phyloP scores from a whole-genome alignment of 495 filamentous ascomycete genomes.

The Xylaria grammica region DNA sequence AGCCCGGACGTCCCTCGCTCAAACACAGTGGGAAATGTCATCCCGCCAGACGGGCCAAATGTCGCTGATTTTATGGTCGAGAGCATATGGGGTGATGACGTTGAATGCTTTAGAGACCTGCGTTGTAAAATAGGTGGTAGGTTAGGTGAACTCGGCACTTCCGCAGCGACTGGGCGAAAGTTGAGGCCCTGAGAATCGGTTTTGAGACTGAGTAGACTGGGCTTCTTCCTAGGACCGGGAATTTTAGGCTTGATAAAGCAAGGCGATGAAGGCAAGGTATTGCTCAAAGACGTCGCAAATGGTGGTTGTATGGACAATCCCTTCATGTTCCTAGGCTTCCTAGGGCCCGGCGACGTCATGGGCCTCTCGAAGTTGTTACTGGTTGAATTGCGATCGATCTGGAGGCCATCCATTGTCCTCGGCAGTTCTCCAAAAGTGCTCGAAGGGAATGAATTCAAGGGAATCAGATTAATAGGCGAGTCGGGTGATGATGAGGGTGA shows the following conservation, averaged over 20 bases:
- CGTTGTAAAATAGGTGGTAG: slow-evolving; percentile 58
- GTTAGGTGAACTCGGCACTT: slow-evolving; percentile 50
- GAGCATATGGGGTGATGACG: slow-evolving; percentile 61
- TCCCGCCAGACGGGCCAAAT: slow-evolving; percentile 58
- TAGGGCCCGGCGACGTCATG: slow-evolving; percentile 72
- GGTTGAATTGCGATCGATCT: slow-evolving; percentile 35
- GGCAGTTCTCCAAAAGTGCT: slow-evolving; percentile 49
- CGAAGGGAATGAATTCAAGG: slow-evolving; percentile 61
- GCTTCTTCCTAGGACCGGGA: slow-evolving; percentile 71
- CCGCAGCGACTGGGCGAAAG: slow-evolving; percentile 41
- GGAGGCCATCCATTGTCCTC: slow-evolving; percentile 50
- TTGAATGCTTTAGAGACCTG: slow-evolving; percentile 60
- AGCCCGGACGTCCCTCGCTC: slow-evolving; percentile 55
- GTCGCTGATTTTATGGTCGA: slow-evolving; percentile 56
- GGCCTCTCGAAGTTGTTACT: slow-evolving; percentile 48
- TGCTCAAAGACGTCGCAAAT: slow-evolving; percentile 48
- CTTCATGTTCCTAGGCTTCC: slow-evolving; percentile 87
- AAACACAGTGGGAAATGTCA: slow-evolving; percentile 57
- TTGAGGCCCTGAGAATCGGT: slow-evolving; percentile 60
- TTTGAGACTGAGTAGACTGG: slow-evolving; percentile 73
- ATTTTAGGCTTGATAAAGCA: slow-evolving; percentile 77
- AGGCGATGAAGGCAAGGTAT: slow-evolving; percentile 70
- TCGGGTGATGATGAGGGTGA: slow-evolving; percentile 92
- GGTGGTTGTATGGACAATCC: slow-evolving; percentile 88
- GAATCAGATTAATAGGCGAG: slow-evolving; percentile 71